Conservation (phyloP, 2,329 filamentous ascomycete genomes). For the Cladophialophora bantiana region DNA sequence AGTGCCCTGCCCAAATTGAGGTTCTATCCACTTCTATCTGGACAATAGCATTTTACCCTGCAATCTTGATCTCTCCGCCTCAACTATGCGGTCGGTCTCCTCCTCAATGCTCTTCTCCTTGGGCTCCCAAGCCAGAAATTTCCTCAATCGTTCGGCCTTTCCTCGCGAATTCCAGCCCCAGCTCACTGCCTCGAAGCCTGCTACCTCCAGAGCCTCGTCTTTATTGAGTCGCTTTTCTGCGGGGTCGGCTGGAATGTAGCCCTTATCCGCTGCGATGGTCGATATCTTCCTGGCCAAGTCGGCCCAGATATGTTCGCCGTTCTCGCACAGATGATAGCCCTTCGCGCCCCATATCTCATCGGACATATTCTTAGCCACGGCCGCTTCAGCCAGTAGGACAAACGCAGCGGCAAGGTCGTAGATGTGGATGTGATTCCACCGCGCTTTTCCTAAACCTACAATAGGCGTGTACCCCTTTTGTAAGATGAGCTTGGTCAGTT, state of each 20-base stretch:
- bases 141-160: slow-evolving; percentile 61
- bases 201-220: slow-evolving; percentile 56
- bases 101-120: slow-evolving; percentile 59
- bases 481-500: slow-evolving; percentile 59
- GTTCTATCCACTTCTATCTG: not conserved
- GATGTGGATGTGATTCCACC: slow-evolving; percentile 68
- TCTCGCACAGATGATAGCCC: slow-evolving; percentile 71
- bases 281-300: slow-evolving; percentile 65
- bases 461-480: slow-evolving; percentile 59
- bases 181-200: slow-evolving; percentile 55
- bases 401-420: slow-evolving; percentile 64
- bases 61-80: slow-evolving; percentile 47
- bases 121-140: slow-evolving; percentile 66
- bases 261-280: slow-evolving; percentile 62
- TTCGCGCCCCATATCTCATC: slow-evolving; percentile 49
- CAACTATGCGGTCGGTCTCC: slow-evolving; percentile 61
- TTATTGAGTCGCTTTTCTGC: slow-evolving; percentile 48
- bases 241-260: slow-evolving; percentile 54
- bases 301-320: slow-evolving; percentile 68
- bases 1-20: not conserved
- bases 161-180: slow-evolving; percentile 70
- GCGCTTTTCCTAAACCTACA: slow-evolving; percentile 62
- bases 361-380: slow-evolving; percentile 50
- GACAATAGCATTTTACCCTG: not conserved
- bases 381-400: slow-evolving; percentile 62